Percentiles rank a stretch among this genome's conserved stretches.
These are phyloP conservation scores for Fusarium nisikadoi DNA, from an alignment of 2,329 filamentous ascomycete genomes.

Conservation along the genomic window DNA sequence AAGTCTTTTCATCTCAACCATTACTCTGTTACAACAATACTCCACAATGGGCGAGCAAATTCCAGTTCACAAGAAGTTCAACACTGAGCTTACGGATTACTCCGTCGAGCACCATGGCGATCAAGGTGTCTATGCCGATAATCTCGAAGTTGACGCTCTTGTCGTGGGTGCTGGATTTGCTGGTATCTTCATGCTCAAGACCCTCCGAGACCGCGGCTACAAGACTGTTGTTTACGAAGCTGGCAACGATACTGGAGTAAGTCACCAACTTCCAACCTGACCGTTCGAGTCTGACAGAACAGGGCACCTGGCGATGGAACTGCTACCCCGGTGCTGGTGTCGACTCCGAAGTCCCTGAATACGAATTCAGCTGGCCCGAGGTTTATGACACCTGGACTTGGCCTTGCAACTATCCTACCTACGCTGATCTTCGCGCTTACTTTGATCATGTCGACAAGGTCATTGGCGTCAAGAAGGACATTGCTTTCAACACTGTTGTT, in stretches of 20 bases:
- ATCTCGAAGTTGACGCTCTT: slow-evolving; percentile 57
- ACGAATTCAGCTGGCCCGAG: slow-evolving; percentile 64
- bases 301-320: slow-evolving; percentile 60
- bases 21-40: background rate
- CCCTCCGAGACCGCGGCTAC: slow-evolving; percentile 60
- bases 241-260: slow-evolving; percentile 58
- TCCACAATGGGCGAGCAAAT: slow-evolving; percentile 37
- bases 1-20: background rate
- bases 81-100: slow-evolving; percentile 54
- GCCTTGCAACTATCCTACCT: slow-evolving; percentile 62
- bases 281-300: background rate
- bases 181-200: slow-evolving; percentile 63
- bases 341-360: slow-evolving; percentile 64
- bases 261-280: background rate
- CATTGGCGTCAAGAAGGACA: slow-evolving; percentile 65
- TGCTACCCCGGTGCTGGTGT: slow-evolving; percentile 65
- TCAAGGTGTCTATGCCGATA: slow-evolving; percentile 54
- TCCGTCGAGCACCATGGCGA: slow-evolving; percentile 45
- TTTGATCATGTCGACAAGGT: slow-evolving; percentile 69
- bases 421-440: slow-evolving; percentile 64
- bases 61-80: slow-evolving; percentile 51
- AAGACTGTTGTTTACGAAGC: slow-evolving; percentile 63
- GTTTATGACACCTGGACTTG: slow-evolving; percentile 68
- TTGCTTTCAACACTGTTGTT: slow-evolving; percentile 66
- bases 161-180: slow-evolving; percentile 60